Conservation (phyloP, 2,329 filamentous ascomycete genomes). For the Arthrinium phaeospermum region DNA sequence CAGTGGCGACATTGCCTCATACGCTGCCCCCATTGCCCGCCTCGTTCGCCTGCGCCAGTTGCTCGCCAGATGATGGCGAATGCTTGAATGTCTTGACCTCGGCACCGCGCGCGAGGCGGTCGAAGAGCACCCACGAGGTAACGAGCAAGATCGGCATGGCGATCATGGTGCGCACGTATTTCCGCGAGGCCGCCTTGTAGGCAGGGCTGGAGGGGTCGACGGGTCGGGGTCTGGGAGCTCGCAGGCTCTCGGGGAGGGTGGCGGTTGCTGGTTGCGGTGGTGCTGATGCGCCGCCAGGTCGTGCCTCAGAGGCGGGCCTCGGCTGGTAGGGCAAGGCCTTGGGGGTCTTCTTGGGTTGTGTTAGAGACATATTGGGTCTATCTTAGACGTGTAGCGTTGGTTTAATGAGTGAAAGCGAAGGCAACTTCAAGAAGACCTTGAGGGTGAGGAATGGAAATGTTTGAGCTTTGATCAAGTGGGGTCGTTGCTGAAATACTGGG, state of each 20-base stretch:
- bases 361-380: too few relatives aligned
- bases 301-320: too few relatives aligned
- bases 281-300: neutral
- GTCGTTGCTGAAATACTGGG: too few relatives aligned
- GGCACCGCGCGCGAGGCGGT: constrained; percentile 39
- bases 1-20: neutral
- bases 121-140: constrained; percentile 60
- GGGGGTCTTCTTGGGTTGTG: too few relatives aligned
- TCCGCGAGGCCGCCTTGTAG: constrained; percentile 46
- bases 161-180: constrained; percentile 54
- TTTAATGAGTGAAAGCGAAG: too few relatives aligned
- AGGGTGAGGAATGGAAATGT: too few relatives aligned
- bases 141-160: constrained; percentile 61
- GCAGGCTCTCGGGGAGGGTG: constrained; percentile 22
- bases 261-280: neutral
- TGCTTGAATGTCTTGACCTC: constrained; percentile 29
- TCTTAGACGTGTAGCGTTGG: too few relatives aligned
- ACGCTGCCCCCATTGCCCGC: neutral
- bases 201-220: constrained; percentile 43
- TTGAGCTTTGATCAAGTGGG: too few relatives aligned
- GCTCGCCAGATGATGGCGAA: neutral
- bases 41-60: neutral
- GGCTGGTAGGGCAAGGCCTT: constrained; percentile 15
- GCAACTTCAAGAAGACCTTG: too few relatives aligned
- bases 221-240: constrained; percentile 25